Percentiles rank a stretch among this genome's conserved stretches.
Conservation (phyloP, 2,329 filamentous ascomycete genomes). For the Chrysoporthe puriensis region DNA sequence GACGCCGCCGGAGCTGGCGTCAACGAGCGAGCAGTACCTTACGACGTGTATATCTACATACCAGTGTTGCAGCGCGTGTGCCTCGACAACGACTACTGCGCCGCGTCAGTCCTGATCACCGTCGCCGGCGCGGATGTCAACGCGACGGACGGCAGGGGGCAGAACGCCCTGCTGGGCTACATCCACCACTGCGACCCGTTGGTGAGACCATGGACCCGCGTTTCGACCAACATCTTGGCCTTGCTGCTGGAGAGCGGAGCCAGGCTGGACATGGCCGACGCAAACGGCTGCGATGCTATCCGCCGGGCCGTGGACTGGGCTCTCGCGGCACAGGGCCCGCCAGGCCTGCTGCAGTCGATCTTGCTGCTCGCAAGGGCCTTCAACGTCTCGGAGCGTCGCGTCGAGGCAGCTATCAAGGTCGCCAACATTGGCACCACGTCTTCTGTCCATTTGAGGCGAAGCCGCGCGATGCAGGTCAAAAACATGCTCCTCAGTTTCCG, state of each 20-base stretch:
- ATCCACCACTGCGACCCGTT: neutral
- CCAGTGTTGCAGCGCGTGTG: slow-evolving; percentile 5
- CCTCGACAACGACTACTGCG: slow-evolving; percentile 12
- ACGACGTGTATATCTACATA: neutral
- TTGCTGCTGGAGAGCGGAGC: slow-evolving; percentile 7
- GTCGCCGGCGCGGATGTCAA: slow-evolving; percentile 32
- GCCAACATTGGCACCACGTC: neutral
- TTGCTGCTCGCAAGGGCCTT: neutral
- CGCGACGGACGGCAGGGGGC: slow-evolving; percentile 29
- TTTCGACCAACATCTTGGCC: neutral
- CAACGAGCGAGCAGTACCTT: slow-evolving; percentile 19
- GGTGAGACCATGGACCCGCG: neutral
- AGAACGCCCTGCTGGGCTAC: slow-evolving; percentile 27
- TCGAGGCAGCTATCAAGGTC: neutral
- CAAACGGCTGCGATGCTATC: neutral
- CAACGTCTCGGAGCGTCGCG: neutral
- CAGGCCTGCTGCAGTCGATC: neutral
- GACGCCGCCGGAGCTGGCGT: slow-evolving; percentile 30
- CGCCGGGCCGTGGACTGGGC: neutral
- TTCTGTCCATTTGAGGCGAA: neutral
- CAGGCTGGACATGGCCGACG: slow-evolving; percentile 1
- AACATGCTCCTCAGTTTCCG: no score
- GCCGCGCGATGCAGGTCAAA: neutral
- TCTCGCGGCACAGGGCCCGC: neutral
- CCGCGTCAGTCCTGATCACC: slow-evolving; percentile 27